Evolutionary conservation across 2,329 filamentous ascomycete genomes (phyloP).

Genomic region (Zasmidium citrigriseum): DNA sequence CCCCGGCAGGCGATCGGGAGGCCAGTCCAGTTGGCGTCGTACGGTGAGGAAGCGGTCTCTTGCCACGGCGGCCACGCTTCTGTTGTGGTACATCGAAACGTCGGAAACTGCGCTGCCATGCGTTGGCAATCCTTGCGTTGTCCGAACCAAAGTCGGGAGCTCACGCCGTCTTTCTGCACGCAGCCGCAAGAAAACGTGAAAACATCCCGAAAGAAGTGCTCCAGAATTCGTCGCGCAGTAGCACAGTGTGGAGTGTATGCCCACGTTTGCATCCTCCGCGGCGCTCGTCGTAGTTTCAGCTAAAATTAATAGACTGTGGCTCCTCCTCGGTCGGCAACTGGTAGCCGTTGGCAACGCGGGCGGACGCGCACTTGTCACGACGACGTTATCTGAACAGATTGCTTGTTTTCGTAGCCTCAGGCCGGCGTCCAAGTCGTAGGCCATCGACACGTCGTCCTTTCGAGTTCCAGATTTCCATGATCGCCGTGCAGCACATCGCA

Average conservation of each 20-base stretch:
- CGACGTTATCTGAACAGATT: not conserved
- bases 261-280: not conserved
- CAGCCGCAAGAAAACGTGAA: not conserved
- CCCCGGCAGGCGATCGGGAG: not conserved
- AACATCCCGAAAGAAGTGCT: not conserved
- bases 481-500: not conserved
- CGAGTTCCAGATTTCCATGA: not conserved
- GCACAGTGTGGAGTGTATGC: not conserved
- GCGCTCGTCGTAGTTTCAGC: not conserved
- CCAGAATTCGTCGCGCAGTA: not conserved
- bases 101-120: constrained; percentile 4
- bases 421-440: not conserved
- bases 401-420: not conserved
- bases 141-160: not conserved
- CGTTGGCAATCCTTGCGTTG: not conserved
- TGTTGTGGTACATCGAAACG: constrained; percentile 1
- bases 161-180: not conserved
- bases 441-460: not conserved
- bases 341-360: not conserved
- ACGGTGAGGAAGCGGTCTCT: not conserved
- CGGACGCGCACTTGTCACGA: not conserved
- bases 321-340: not conserved
- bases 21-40: not conserved
- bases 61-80: not conserved
- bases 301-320: not conserved